Conservation (phyloP, 2,329 filamentous ascomycete species). For the Pseudogymnoascus sp. region DNA sequence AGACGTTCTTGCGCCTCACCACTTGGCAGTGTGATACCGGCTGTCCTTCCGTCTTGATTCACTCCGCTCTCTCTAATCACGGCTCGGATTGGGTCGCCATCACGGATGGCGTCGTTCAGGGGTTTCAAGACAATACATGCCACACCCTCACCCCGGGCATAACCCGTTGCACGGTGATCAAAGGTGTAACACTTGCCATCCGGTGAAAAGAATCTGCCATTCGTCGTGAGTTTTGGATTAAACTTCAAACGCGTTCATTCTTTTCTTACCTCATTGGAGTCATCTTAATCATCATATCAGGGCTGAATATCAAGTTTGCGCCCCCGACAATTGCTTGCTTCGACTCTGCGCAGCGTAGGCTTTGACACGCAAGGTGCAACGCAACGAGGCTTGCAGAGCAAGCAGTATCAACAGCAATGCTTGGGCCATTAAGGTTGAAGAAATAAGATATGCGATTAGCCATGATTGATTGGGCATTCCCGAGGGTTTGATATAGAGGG, state of each 20-base stretch:
- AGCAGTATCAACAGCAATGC: conserved; percentile 15
- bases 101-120: conserved; percentile 31
- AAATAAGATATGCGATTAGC: conserved; percentile 19
- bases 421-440: conserved; percentile 15
- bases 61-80: conserved; percentile 33
- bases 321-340: conserved; percentile 14
- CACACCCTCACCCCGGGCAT: conserved; percentile 38
- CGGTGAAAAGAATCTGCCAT: conserved; percentile 20
- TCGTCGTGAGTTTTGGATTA: too few species aligned
- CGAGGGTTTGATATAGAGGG: conserved; percentile 12
- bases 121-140: conserved; percentile 34
- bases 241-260: too few species aligned
- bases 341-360: conserved; percentile 24
- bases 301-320: conserved; percentile 15
- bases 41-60: conserved; percentile 37
- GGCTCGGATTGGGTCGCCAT: conserved; percentile 34
- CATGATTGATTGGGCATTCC: conserved; percentile 3
- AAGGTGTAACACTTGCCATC: conserved; percentile 27
- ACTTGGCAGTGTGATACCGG: conserved; percentile 36
- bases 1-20: conserved; percentile 26
- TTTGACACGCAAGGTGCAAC: conserved; percentile 40
- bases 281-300: conserved; percentile 20
- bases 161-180: conserved; percentile 35
- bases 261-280: conserved; percentile 17
- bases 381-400: conserved; percentile 39